Evolutionary conservation across 2,329 filamentous ascomycete genomes (phyloP), one percentile per base, ranked within the genome.

Genomic region (Rhexocercosporidium sp.): DNA sequence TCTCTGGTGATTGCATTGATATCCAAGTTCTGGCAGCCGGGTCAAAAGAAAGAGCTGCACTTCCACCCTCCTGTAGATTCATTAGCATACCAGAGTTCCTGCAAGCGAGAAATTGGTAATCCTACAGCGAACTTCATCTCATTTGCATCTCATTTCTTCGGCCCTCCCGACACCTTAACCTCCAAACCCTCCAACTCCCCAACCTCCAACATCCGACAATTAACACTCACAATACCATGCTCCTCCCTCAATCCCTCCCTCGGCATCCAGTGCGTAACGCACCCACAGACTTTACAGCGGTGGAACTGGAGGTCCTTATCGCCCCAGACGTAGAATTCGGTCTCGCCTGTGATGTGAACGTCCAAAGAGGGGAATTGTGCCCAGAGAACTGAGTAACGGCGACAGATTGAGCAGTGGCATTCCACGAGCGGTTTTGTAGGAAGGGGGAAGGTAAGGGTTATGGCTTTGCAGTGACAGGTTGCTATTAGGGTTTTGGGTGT

Each of bases 361-460:
- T 47, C 51, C 37, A 18, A 27, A 12, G 62, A 54, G 20, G 39
- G 20, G 29, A 47, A 64, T 18, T 41, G 54, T 2, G 62, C 49
- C 62, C 39, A 64, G 39, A 64, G 62, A 5, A 51, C 53, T 0
- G 37, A 39, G 29, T 59, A 64, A 1, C 62, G 62, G n/a, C 41
- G 39, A 64, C 62, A 64, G 37, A 64, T 64, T 41, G 62, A 64
- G 41, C 62, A 64, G 29, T 47, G 27, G 53, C 51, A 64, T 59
- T 64, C 39, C 14, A 22, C 34, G 37, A 64, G 53, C 7, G 62
- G 51, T n/a, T 59, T 64, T 22, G 22, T 34, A 27, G 62, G 62
- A 1, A 8, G 2, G n/a, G 62, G 62, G 39, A 59, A 59, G 6
- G 53, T 29, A 18, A 64, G 53, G 3, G 29, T 56, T 34, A 56